phyloP scores from a whole-genome alignment of 2,329 filamentous ascomycete genomes.

The Trichoderma arundinaceum region DNA sequence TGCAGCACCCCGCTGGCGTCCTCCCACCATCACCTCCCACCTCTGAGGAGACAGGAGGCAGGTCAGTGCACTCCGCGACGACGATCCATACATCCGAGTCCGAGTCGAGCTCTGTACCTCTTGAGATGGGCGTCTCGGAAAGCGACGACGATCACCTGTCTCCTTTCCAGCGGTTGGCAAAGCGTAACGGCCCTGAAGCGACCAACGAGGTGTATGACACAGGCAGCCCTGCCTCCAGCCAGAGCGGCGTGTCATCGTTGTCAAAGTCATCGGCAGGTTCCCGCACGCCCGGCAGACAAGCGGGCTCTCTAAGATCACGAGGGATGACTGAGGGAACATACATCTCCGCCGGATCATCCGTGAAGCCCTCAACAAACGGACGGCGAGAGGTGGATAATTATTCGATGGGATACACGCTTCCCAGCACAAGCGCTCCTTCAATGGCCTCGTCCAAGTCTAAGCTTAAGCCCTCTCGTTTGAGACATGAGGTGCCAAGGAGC shows the following conservation, averaged over 20 bases:
- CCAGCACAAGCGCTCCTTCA: conserved; percentile 48
- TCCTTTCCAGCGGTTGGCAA: conserved; percentile 75
- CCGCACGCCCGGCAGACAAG: conserved; percentile 56
- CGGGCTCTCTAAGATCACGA: conserved; percentile 58
- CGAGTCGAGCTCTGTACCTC: conserved; percentile 59
- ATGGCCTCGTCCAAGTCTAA: conserved; percentile 55
- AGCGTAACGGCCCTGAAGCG: conserved; percentile 66
- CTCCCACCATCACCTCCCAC: conserved; percentile 83
- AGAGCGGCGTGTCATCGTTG: conserved; percentile 65
- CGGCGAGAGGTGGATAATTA: conserved; percentile 56
- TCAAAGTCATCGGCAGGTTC: conserved; percentile 62
- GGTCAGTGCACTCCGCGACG: conserved; percentile 53
- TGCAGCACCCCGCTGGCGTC: conserved; percentile 81
- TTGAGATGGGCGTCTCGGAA: conserved; percentile 68
- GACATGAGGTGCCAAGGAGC: conserved; percentile 80
- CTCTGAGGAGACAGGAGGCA: conserved; percentile 71
- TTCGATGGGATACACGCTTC: conserved; percentile 54
- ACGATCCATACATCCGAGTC: conserved; percentile 59
- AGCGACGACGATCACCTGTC: conserved; percentile 80
- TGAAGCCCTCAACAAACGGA: conserved; percentile 45
- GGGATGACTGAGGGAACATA: conserved; percentile 68
- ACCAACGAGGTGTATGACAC: conserved; percentile 68
- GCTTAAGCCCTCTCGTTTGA: conserved; percentile 69
- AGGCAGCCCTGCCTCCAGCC: conserved; percentile 69
- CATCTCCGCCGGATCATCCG: conserved; percentile 67